Evolutionary conservation across 495 filamentous ascomycete species (phyloP), one percentile per base, ranked within the genome.

Genomic region (Bryoglossum gracile): DNA sequence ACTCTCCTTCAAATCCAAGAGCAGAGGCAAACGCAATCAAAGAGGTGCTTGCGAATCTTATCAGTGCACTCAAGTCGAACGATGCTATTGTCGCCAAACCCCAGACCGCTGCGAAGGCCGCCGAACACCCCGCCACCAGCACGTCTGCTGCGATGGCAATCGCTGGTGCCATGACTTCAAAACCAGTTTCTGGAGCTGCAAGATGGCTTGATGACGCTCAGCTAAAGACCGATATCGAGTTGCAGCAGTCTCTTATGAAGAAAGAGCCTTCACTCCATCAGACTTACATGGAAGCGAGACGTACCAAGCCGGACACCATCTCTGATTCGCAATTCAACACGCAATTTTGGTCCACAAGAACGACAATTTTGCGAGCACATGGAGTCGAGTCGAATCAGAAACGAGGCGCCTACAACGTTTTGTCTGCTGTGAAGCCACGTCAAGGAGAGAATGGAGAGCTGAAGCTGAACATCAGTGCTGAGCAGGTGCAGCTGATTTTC

Each of bases 401-500:
- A 51, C 78, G 82, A 44, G 92, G 91, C 1, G 77, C 86, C 0
- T 95, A 95, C 64, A 97, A 98, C 57, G 88, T 97, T 4, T 71
- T 98, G 2, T 87, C 92, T 0, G 82, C 82, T n/a, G 77, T 98
- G 46, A 94, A 91, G 64, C 83, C 87, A 10, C 77, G 80, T 22
- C 76, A 81, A 4, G 86, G 86, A 46, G 84, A 92, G 59, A n/a
- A n/a, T n/a, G 84, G 82, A 44, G 78, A 82, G 46, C 74, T 80
- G 9, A 86, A 84, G 64, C 69, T 98, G 54, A 89, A 83, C 61
- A 82, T 98, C 41, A 89, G 78, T 59, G 84, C 87, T 51, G 92
- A 96, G 66, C 91, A 96, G 62, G 88, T 96, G 46, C 81, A 87
- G 59, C 76, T 94, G 49, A 92, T 98, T 46, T 90, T 98, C 63